Conservation (phyloP, 2,329 filamentous ascomycete species). For the Zymoseptoria tritici region DNA sequence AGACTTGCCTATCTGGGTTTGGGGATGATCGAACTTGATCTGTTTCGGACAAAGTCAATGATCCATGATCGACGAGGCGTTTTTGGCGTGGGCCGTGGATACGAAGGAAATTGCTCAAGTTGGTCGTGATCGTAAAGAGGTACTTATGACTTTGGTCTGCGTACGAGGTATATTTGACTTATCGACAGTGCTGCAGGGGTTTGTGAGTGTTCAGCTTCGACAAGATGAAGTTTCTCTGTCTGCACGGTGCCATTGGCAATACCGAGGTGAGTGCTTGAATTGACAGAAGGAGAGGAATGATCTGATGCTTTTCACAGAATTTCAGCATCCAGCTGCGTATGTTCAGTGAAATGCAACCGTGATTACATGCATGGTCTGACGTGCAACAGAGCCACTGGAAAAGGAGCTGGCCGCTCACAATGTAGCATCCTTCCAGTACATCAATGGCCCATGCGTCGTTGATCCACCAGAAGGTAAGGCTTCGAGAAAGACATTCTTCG, state of each 20-base stretch:
- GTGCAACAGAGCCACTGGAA: slow-evolving; percentile 33
- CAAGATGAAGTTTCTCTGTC: slow-evolving; percentile 50
- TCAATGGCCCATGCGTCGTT: slow-evolving; percentile 33
- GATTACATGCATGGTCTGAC: not conserved
- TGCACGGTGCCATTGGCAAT: slow-evolving; percentile 53
- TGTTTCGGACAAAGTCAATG: not conserved
- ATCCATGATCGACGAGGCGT: not conserved
- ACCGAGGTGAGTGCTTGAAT: slow-evolving; percentile 39
- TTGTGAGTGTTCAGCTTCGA: not conserved
- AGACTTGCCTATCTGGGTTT: not conserved
- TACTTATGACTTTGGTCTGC: not conserved
- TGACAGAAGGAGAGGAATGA: slow-evolving; percentile 35
- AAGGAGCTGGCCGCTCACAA: slow-evolving; percentile 22
- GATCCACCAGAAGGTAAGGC: slow-evolving; percentile 42
- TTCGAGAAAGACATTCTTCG: not conserved
- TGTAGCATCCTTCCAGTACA: slow-evolving; percentile 36
- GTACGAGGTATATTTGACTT: not conserved
- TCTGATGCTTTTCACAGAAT: not conserved
- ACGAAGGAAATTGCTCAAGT: not conserved
- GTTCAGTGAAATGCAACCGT: not conserved
- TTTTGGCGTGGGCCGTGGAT: not conserved
- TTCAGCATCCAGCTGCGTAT: not conserved
- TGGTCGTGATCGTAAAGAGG: too few species aligned
- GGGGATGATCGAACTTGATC: not conserved
- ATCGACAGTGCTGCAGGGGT: not conserved